Conservation (phyloP, 768 basidiomycete genomes). For the Rhodosporidiobolus odoratus region DNA sequence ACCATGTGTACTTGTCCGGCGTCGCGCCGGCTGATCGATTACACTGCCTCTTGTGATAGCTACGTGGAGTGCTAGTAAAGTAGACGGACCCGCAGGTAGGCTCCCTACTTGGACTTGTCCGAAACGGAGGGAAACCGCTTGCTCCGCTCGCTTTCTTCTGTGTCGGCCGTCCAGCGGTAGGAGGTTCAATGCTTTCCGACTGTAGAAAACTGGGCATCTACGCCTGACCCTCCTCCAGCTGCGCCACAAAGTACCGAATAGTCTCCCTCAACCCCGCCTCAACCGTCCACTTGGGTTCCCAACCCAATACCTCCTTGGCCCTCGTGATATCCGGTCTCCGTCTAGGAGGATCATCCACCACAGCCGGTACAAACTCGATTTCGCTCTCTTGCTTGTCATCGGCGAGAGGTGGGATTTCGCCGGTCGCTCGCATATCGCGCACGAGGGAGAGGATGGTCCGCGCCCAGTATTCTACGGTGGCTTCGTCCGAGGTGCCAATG, state of each 20-base stretch:
- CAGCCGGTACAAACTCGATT: constrained; percentile 73
- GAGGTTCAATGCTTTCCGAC: too few relatives aligned
- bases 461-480: constrained; percentile 91
- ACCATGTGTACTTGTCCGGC: too few relatives aligned
- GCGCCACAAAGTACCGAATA: constrained; percentile 81
- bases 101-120: too few relatives aligned
- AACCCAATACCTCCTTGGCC: constrained; percentile 73
- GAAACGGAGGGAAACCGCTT: too few relatives aligned
- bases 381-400: constrained; percentile 42
- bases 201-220: too few relatives aligned
- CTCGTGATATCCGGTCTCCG: constrained; percentile 86
- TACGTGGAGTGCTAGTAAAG: too few relatives aligned
- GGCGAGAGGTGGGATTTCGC: constrained; percentile 47
- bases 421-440: constrained; percentile 82
- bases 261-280: constrained; percentile 92
- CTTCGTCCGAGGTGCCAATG: constrained; percentile 92
- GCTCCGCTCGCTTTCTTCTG: too few relatives aligned
- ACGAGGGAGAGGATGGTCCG: constrained; percentile 86
- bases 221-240: constrained; percentile 15
- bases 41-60: too few relatives aligned
- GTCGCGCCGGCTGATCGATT: too few relatives aligned
- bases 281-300: constrained; percentile 92
- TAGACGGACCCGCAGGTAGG: too few relatives aligned
- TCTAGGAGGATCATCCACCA: constrained; percentile 89
- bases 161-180: too few relatives aligned